Percentiles rank a stretch among this genome's conserved stretches.
Conservation (phyloP, 768 basidiomycete genomes). For the Lactarius sanguifluus region DNA sequence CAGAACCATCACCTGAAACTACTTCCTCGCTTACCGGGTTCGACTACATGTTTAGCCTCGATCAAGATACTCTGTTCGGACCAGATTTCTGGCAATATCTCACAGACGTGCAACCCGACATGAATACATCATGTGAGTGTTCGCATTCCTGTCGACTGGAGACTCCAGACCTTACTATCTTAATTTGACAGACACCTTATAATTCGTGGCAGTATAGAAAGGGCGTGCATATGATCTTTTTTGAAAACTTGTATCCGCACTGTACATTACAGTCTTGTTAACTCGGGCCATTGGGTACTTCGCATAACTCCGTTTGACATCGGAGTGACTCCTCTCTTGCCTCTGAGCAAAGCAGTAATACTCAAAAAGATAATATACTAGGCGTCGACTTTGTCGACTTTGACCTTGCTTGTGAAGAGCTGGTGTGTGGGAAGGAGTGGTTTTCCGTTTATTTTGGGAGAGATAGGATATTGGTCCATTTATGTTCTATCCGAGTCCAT, state of each 20-base stretch:
- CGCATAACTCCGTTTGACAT: too few species aligned
- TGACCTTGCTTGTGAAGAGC: too few species aligned
- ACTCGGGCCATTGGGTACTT: background rate
- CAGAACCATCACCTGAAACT: constrained; percentile 8
- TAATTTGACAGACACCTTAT: background rate
- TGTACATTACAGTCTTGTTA: background rate
- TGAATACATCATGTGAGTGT: constrained; percentile 14
- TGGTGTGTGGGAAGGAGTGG: too few species aligned
- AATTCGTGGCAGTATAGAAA: background rate
- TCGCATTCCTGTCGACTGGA: background rate
- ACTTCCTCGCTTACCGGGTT: constrained; percentile 6
- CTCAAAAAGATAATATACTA: too few species aligned
- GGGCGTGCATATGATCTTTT: background rate
- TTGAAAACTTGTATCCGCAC: background rate
- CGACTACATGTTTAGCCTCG: constrained; percentile 17
- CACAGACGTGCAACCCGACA: constrained; percentile 10
- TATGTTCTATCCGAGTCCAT: too few species aligned
- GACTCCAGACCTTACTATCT: background rate
- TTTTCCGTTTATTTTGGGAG: too few species aligned
- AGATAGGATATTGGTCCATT: too few species aligned
- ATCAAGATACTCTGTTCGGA: constrained; percentile 20
- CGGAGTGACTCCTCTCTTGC: too few species aligned
- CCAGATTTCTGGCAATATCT: constrained; percentile 26
- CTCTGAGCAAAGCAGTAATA: too few species aligned
- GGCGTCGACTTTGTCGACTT: too few species aligned